A percentile compares a stretch with the other conserved stretches of the same genome.
These are phyloP conservation scores for Isoetes taiwanensis DNA, from an alignment of 75 land plant genomes.

Conservation along the genomic window DNA sequence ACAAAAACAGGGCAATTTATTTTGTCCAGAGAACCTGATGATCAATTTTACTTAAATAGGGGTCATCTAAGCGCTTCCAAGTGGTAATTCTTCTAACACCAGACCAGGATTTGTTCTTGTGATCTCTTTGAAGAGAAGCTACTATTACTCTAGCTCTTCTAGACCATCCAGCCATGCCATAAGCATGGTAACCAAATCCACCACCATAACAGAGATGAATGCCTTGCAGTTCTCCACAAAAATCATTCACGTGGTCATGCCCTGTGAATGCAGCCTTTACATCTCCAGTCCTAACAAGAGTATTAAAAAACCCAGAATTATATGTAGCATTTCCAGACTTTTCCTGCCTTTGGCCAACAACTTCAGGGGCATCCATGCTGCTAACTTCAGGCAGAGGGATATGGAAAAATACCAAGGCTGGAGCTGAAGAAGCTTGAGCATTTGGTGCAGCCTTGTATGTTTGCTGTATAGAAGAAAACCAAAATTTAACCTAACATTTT, in stretches of 20 bases:
- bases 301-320: constrained; percentile 22
- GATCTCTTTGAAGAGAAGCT: constrained; percentile 15
- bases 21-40: constrained; percentile 14
- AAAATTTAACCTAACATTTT: too few relatives aligned
- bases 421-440: neutral
- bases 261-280: constrained; percentile 23
- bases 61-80: constrained; percentile 24
- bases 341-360: constrained; percentile 16
- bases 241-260: constrained; percentile 25
- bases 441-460: neutral
- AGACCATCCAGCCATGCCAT: constrained; percentile 25
- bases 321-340: constrained; percentile 5
- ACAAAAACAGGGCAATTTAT: too few relatives aligned
- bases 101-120: too few relatives aligned
- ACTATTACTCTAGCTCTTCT: constrained; percentile 22
- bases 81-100: constrained; percentile 13
- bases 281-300: constrained; percentile 23
- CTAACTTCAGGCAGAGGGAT: constrained; percentile 18
- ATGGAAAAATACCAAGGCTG: constrained; percentile 28
- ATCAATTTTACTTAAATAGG: constrained; percentile 7
- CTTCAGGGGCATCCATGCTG: neutral
- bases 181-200: constrained; percentile 24
- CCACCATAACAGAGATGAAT: constrained; percentile 25
- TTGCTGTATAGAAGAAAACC: too few relatives aligned
- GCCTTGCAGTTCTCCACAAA: constrained; percentile 14